Base-by-base conservation (phyloP, 805 yeast genomes). In the Yarrowia yakushimensis region DNA sequence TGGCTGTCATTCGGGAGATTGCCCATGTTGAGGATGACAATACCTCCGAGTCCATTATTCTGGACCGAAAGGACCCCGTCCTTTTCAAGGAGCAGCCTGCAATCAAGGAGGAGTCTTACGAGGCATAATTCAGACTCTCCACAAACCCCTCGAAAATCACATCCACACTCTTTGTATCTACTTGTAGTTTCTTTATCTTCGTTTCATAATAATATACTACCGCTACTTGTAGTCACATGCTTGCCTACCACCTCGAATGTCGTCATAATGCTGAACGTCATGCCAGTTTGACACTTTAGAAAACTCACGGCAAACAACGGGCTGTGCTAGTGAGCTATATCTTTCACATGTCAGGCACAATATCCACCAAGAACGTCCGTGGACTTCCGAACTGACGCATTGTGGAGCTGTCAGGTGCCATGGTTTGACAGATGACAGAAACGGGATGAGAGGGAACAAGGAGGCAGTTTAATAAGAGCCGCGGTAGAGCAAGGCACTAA, bases 21-120 rank as follows among this genome's bases (percentile, higher is more conserved):
- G 22, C 4, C 11, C 48, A 39, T 6, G 25, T 34, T 4, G 60
- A 43, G 3, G 42, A 15, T 20, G 63, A 60, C 31, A 25, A 43
- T 17, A 42, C 62, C 10, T 45, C 42, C 9, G 63, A 48, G 31
- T 55, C 61, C n/a, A 17, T 55, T 18, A 25, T 34, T 8, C 59
- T 52, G 25, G 59, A 52, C 42, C 25, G 59, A 12, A 52, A 52
- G 43, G 59, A 52, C 28, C 42, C 59, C 31, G 25, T 15, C 17
- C 34, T 52, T 46, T 25, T 46, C 23, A 48, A 34, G 28, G 57
- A 48, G 39, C 55, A 23, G 22, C 28, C 57, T 23, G 20, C 7
- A 3, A 36, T 45, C 12, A 30, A 28, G 36, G 23, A 18, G 17
- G 36, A 45, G 52, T 28, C 52, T 6, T 45, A 18, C 10, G 25